Conservation (phyloP, 495 filamentous ascomycete genomes). For the Aspergillus saccharolyticus region DNA sequence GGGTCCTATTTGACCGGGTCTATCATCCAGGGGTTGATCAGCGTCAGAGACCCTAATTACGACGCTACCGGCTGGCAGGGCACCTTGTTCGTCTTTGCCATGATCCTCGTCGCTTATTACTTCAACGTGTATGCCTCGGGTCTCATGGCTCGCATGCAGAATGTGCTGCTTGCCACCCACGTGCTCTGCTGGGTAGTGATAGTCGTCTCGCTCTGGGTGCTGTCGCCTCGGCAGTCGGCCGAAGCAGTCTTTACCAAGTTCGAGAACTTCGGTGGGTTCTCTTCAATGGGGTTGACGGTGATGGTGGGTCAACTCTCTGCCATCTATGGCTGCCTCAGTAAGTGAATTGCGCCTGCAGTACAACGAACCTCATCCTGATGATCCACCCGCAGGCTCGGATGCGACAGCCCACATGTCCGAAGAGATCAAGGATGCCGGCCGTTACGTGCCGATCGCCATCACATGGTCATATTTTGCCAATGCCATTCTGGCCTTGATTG, state of each 20-base stretch:
- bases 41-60: constrained; percentile 27
- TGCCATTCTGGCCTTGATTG: constrained; percentile 31
- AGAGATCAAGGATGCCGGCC: constrained; percentile 35
- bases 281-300: constrained; percentile 34
- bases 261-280: constrained; percentile 37
- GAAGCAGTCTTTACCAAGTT: constrained; percentile 35
- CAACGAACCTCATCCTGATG: neutral
- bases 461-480: constrained; percentile 30
- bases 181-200: constrained; percentile 42
- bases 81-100: constrained; percentile 40
- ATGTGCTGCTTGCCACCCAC: constrained; percentile 43
- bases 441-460: constrained; percentile 29
- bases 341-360: neutral
- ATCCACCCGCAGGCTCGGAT: constrained; percentile 24
- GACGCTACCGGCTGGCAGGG: constrained; percentile 38
- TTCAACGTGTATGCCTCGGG: constrained; percentile 38
- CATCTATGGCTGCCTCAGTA: constrained; percentile 30
- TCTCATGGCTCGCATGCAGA: constrained; percentile 43
- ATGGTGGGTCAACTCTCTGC: constrained; percentile 19
- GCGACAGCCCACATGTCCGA: constrained; percentile 37
- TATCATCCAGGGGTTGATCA: constrained; percentile 39
- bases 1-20: constrained; percentile 32
- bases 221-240: constrained; percentile 30
- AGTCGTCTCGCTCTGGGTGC: constrained; percentile 34
- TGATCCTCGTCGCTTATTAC: constrained; percentile 25